Conservation (phyloP, 306 rosid genomes). For the Canavalia gladiata region DNA sequence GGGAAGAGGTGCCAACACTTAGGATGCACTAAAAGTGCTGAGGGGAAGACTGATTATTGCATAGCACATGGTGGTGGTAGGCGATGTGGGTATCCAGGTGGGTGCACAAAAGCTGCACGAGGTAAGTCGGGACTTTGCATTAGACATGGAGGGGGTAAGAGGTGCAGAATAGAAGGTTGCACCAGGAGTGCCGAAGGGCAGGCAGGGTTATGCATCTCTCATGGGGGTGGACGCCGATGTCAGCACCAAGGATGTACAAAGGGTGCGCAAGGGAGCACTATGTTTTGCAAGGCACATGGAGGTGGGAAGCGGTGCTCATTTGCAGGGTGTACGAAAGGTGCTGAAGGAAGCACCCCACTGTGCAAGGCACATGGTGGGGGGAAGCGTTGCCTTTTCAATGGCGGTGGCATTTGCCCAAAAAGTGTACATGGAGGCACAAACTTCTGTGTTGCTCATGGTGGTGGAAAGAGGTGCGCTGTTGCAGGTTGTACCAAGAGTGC, state of each 20-base stretch:
- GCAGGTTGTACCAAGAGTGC: constrained; percentile 96
- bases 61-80: constrained; percentile 97
- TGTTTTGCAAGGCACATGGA: constrained; percentile 99
- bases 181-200: constrained; percentile 97
- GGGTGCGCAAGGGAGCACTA: constrained; percentile 98
- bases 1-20: constrained; percentile 90
- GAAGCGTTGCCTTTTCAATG: constrained; percentile 92
- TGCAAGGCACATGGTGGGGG: constrained; percentile 99
- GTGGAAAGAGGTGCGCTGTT: constrained; percentile 95
- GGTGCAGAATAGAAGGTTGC: constrained; percentile 85
- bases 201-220: constrained; percentile 95
- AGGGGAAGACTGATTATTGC: constrained; percentile 97
- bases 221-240: constrained; percentile 99
- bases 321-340: constrained; percentile 91
- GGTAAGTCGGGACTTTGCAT: constrained; percentile 99
- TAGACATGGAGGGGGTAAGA: constrained; percentile 97
- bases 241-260: constrained; percentile 69
- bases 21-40: constrained; percentile 99
- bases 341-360: constrained; percentile 99
- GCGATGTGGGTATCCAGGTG: constrained; percentile 79
- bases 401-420: constrained; percentile 97
- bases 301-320: constrained; percentile 97
- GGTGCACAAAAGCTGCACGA: constrained; percentile 92
- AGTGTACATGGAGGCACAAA: constrained; percentile 98
- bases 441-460: constrained; percentile 99